phyloP scores from a whole-genome alignment of 805 yeast species.

The Metschnikowia noctiluminum region DNA sequence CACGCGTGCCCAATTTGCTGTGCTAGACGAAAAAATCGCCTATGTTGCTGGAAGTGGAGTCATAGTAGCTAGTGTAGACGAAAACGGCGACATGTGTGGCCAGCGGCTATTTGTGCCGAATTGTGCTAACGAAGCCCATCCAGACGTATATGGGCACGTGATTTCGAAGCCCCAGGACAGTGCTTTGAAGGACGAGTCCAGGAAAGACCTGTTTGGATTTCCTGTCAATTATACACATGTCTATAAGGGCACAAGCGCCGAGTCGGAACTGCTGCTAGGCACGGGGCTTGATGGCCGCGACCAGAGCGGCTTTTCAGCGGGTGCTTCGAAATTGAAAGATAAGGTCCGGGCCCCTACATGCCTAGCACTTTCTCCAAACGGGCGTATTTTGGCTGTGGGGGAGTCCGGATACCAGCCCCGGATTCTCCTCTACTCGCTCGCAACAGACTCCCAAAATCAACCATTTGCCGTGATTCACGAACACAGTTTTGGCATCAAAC shows the following conservation, averaged over 20 bases:
- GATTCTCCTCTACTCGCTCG: constrained; percentile 55
- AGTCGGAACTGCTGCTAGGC: neutral
- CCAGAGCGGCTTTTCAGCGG: neutral
- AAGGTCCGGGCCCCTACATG: constrained; percentile 54
- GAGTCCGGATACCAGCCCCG: constrained; percentile 71
- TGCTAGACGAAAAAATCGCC: constrained; percentile 42
- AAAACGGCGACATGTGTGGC: constrained; percentile 18
- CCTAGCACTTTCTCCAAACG: constrained; percentile 56
- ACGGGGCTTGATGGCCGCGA: constrained; percentile 1
- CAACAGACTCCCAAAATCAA: constrained; percentile 41
- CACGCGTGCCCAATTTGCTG: constrained; percentile 37
- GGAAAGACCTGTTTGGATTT: constrained; percentile 36
- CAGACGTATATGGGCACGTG: neutral
- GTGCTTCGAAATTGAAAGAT: constrained; percentile 26
- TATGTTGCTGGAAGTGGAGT: constrained; percentile 62
- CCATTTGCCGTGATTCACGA: constrained; percentile 57
- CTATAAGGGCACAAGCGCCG: constrained; percentile 11
- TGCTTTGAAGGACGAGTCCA: constrained; percentile 4
- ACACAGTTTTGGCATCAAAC: constrained; percentile 62
- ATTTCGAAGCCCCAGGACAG: neutral
- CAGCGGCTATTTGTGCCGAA: constrained; percentile 57
- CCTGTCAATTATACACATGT: constrained; percentile 16
- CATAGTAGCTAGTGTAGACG: constrained; percentile 40
- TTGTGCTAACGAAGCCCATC: constrained; percentile 1
- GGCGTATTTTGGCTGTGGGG: constrained; percentile 58